A percentile compares a stretch with the other conserved stretches of the same genome.
Evolutionary conservation across 2,329 filamentous ascomycete species (phyloP).

Genomic region (Hirsutella minnesotensis): DNA sequence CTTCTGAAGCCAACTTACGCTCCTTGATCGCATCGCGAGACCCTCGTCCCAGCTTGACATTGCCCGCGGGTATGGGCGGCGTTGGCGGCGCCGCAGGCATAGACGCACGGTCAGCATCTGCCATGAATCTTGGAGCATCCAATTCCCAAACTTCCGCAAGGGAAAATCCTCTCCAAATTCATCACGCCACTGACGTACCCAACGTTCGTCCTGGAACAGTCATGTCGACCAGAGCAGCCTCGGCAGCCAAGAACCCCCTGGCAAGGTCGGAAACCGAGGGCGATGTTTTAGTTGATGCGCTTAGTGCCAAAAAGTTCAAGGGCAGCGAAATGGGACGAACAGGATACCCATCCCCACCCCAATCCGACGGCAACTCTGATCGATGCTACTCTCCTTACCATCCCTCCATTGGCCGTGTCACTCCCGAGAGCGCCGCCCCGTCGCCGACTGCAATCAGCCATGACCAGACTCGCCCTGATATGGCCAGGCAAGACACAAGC

Average conservation of each 20-base stretch:
- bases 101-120: constrained; percentile 5
- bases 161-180: constrained; percentile 36
- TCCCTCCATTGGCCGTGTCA: neutral
- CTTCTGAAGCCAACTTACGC: constrained; percentile 26
- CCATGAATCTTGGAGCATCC: constrained; percentile 13
- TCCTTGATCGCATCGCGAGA: constrained; percentile 17
- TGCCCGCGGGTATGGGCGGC: constrained; percentile 13
- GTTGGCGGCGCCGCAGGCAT: constrained; percentile 7
- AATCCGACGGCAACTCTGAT: constrained; percentile 18
- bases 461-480: constrained; percentile 31
- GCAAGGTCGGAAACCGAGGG: neutral
- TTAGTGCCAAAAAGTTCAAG: neutral
- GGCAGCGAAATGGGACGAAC: neutral
- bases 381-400: constrained; percentile 10
- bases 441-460: constrained; percentile 36
- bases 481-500: constrained; percentile 13
- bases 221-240: neutral
- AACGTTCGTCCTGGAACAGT: neutral
- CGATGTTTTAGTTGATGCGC: neutral
- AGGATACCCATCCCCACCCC: constrained; percentile 25
- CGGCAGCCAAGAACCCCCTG: neutral
- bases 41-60: constrained; percentile 22
- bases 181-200: constrained; percentile 21
- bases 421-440: constrained; percentile 12
- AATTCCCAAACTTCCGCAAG: constrained; percentile 24